Evolutionary conservation across 805 yeast species (phyloP), one percentile per base, ranked within the genome.

Genomic region (Candida dendrica): DNA sequence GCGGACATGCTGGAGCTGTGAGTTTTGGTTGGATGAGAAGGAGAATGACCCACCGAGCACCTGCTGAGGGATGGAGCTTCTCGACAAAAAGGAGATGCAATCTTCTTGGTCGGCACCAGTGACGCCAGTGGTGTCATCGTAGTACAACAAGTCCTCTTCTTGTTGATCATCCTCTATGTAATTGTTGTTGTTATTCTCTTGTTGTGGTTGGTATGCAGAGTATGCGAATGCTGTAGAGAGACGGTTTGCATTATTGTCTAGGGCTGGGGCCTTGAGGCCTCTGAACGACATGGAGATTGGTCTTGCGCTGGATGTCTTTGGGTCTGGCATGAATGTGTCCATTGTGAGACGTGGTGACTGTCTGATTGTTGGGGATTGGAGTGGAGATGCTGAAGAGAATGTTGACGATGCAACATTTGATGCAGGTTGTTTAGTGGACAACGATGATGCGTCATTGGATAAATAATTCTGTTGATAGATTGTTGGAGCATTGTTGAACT

Each of bases 211-310:
- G 27, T 15, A 29, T 38, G 30, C n/a, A 20, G 30, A 19, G 2
- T 24, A 30, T 36, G 24, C 24, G 8, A 22, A 22, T 6, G 24
- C 24, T 22, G 38, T 17, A 15, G 19, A 36, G n/a, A 20, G 11
- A 14, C 18, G 68, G 3, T 56, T 47, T 10, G 61, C 46, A 27
- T 55, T 53, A n/a, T 64, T 59, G 17, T 71, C 71, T 47, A 79
- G 73, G 2, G 76, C 64, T 2, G 87, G 82, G 0, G 79, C 84
- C 41, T 64, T 70, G 42, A 81, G 57, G 0, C 89, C 89, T 46
- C 72, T 72, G 60, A 79, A 79, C 2, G 86, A 79, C 68, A 66
- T 61, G 1, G 72, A 67, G 3, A 66, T 47, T 18, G 71, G 71
- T 42, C 72, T 57, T 18, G 37, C 22, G n/a, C 10, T 13, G 3